Conservation (phyloP, 441 rosid species). For the Geranium incanum region DNA sequence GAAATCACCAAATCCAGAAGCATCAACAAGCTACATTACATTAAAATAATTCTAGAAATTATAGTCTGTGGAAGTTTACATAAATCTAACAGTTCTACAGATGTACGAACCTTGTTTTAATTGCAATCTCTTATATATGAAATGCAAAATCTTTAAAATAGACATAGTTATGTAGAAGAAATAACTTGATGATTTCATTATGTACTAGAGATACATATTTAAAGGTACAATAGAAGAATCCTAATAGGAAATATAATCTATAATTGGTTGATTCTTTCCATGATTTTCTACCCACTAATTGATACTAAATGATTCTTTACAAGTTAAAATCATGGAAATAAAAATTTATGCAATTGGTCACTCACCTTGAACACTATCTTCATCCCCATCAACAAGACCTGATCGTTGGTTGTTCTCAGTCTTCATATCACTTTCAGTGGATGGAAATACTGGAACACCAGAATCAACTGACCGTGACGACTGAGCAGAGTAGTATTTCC, state of each 20-base stretch:
- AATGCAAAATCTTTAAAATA: neutral
- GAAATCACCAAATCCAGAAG: neutral
- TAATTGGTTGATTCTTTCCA: too few relatives aligned
- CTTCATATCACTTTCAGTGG: constrained; percentile 19
- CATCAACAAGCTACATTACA: neutral
- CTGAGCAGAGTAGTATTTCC: constrained; percentile 22
- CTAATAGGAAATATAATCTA: too few relatives aligned
- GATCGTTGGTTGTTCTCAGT: constrained; percentile 22
- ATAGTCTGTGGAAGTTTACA: neutral
- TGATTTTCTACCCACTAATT: too few relatives aligned
- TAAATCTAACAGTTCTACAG: neutral
- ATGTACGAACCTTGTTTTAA: neutral
- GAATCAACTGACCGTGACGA: constrained; percentile 11
- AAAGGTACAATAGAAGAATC: too few relatives aligned
- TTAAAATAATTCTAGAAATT: neutral
- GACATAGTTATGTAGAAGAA: too few relatives aligned
- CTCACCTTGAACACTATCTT: constrained; percentile 29
- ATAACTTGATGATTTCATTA: too few relatives aligned
- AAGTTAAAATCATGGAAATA: neutral
- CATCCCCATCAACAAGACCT: constrained; percentile 19
- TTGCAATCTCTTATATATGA: neutral
- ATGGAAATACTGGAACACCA: constrained; percentile 12
- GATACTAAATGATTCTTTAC: too few relatives aligned
- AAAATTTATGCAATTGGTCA: neutral
- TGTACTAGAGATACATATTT: too few relatives aligned